Base-by-base conservation (phyloP, 2,329 filamentous ascomycete species). In the Zasmidium cellare region DNA sequence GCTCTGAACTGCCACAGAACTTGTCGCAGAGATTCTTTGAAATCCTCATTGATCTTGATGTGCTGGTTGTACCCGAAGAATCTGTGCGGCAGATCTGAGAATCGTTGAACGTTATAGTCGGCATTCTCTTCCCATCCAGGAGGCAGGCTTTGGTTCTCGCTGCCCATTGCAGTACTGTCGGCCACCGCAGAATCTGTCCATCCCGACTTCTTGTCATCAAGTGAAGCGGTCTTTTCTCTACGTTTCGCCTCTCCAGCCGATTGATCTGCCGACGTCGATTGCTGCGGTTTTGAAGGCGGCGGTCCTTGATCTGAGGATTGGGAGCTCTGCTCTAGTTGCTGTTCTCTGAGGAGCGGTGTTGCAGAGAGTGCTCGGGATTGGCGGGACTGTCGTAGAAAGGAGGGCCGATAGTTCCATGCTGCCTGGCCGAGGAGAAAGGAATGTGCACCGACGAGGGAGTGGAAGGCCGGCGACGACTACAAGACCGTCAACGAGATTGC, bases 31-130 rank as follows among this genome's bases (percentile, higher is more conserved):
- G 88, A 88, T 74, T 97, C 90, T 71, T 96, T 97, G 75, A 97
- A 94, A 73, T 97, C 92, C 71, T 91, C 87, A 72, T 97, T 96
- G 71, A 97, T 96, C 59, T 91, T 82, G 81, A 97, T 96, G 76
- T 97, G 90, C 75, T 99, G 94, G 68, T 99, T 99, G 67, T 92
- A 87, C 16, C 94, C 94, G 67, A 97, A 97, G 67, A 90, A 87
- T 61, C 84, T 83, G 65, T 89, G 87, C 2, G 90, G 90, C 20
- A 94, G 81, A 70, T 93, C 83, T 25, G 87, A 86, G 77, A 93
- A 61, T 85, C 83, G 50, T 85, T 85, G 67, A 92, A 57, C 89
- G 61, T 85, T 81, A 60, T 87, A 84, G 64, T 91, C 83, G 14
- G 87, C 84, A 64, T 90, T 85, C 56, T 90, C 86, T 69, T 94